These are phyloP conservation scores for Cladophialophora carrionii DNA, from an alignment of 2,329 filamentous ascomycete genomes.

Conservation along the genomic window DNA sequence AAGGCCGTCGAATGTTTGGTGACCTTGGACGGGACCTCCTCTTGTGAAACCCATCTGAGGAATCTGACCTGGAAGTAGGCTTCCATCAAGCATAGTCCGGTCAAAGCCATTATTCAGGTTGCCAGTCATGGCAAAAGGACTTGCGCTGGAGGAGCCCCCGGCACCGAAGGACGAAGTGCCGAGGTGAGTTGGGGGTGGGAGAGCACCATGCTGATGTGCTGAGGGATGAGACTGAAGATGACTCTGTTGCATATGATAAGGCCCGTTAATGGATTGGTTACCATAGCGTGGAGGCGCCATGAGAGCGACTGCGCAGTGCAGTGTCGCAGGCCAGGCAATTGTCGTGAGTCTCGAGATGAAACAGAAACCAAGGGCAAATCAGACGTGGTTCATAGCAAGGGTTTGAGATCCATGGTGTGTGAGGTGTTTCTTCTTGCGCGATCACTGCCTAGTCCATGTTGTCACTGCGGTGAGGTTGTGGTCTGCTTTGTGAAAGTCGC, in stretches of 20 bases:
- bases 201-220: slow-evolving; percentile 50
- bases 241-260: slow-evolving; percentile 62
- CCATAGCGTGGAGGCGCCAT: slow-evolving; percentile 66
- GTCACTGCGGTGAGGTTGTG: too few species aligned
- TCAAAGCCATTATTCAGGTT: slow-evolving; percentile 61
- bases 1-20: slow-evolving; percentile 48
- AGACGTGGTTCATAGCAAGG: slow-evolving; percentile 25
- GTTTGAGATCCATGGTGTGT: background rate
- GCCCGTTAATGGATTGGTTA: slow-evolving; percentile 61
- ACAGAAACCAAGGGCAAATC: slow-evolving; percentile 13
- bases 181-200: slow-evolving; percentile 62
- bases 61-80: slow-evolving; percentile 78
- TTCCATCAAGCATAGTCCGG: slow-evolving; percentile 49
- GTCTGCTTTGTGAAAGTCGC: too few species aligned
- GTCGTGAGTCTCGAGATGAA: slow-evolving; percentile 8
- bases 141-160: slow-evolving; percentile 43
- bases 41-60: slow-evolving; percentile 86
- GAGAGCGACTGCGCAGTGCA: slow-evolving; percentile 7
- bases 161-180: slow-evolving; percentile 70
- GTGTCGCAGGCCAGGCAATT: background rate
- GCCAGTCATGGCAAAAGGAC: slow-evolving; percentile 42
- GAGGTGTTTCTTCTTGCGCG: slow-evolving; percentile 2
- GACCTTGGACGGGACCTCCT: slow-evolving; percentile 67
- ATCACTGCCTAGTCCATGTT: background rate
- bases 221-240: slow-evolving; percentile 51